Base-by-base conservation (phyloP, 2,329 filamentous ascomycete genomes). In the Fusarium euwallaceae region DNA sequence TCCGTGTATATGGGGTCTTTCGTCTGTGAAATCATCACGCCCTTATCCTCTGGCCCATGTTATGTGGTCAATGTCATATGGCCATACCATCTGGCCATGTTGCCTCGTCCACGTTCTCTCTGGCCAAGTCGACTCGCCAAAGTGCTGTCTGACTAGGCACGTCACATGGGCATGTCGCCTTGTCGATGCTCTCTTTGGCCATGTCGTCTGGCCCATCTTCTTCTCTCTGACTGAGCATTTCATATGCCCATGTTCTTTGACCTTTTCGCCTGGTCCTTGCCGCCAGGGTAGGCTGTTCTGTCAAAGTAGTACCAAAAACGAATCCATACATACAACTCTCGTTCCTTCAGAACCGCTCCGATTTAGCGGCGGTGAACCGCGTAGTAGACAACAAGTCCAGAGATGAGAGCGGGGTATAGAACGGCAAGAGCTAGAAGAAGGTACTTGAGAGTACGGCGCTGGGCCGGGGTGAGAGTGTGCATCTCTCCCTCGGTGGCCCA, bases 401-500 rank as follows among this genome's bases (percentile, higher is more conserved):
- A 76, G 37, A 83, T 80, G 24, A 84, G 65, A 2, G 74, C 73
- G 7, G 80, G 72, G 61, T 83, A 84, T 1, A 82, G 14, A 6
- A 84, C 68, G 10, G 79, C 78, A 66, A 85, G 80, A 3, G 77
- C 73, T 11, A 84, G 61, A 11, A 88, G 79, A 75, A 87, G 84
- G 29, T 79, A 78, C 56, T 78, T 81, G 14, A 84, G 71, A 5
- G 75, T 74, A 4, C 67, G 70, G 3, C 81, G 77, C 71, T 84
- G 83, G 7, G 76, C 70, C 12, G 59, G 37, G 6, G 80, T 85
- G 27, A 88, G 79, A 10, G 76, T 76, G 24, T 81, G 78, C 29
- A 84, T 82, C 74, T 88, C 84, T 7, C 88, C 87, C 2, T 82
- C 78, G 0, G 87, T 88, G 62, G 83, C 85, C 87, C 87, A 89